These are phyloP conservation scores for Alternaria arborescens DNA, from an alignment of 2,329 filamentous ascomycete species.

Conservation along the genomic window DNA sequence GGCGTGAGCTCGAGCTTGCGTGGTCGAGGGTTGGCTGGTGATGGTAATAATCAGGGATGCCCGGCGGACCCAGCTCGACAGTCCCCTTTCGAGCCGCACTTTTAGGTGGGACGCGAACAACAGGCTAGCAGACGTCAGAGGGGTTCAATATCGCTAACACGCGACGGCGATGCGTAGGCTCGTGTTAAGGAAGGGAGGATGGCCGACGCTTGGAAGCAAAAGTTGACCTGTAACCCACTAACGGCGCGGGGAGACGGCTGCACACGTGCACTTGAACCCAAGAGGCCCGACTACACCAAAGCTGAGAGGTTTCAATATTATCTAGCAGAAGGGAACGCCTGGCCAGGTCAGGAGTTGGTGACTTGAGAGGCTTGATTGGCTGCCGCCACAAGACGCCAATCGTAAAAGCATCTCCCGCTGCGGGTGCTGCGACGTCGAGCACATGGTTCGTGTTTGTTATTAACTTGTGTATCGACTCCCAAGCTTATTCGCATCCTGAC, in stretches of 20 bases:
- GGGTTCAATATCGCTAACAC: constrained; percentile 13
- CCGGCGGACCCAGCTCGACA: constrained; percentile 14
- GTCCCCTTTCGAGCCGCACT: constrained; percentile 36
- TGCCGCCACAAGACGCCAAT: neutral
- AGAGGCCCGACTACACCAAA: neutral
- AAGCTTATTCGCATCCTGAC: neutral
- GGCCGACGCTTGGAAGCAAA: constrained; percentile 18
- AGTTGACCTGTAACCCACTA: constrained; percentile 11
- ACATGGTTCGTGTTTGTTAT: constrained; percentile 2
- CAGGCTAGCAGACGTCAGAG: constrained; percentile 20
- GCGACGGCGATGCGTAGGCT: constrained; percentile 11
- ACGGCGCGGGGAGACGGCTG: constrained; percentile 22
- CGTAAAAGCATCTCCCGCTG: constrained; percentile 1
- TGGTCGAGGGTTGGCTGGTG: constrained; percentile 32
- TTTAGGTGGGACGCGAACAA: constrained; percentile 31
- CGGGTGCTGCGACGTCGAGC: neutral
- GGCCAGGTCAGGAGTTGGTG: constrained; percentile 1
- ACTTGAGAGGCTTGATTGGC: neutral
- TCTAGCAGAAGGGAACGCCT: neutral
- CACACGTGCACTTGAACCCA: constrained; percentile 14
- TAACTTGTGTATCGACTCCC: neutral
- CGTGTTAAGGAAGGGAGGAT: constrained; percentile 7
- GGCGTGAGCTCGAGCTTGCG: constrained; percentile 29
- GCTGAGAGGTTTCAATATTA: neutral
- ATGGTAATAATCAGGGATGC: constrained; percentile 31